Conservation (phyloP, 805 yeast species). For the Hanseniaspora mollemarum region DNA sequence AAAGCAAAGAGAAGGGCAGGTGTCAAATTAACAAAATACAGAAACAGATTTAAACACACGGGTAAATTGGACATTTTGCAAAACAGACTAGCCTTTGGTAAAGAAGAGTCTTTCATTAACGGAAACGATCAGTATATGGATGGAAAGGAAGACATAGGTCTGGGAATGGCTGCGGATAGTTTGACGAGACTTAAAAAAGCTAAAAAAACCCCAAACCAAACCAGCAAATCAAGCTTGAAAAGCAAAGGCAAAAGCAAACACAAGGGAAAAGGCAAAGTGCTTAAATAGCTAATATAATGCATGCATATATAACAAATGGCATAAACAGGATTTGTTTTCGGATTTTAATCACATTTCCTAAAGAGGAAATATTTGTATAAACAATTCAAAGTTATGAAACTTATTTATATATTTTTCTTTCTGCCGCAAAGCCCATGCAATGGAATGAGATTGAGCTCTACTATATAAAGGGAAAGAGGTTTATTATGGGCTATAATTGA, state of each 20-base stretch:
- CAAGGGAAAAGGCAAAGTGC: background rate
- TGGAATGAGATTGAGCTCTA: too few relatives aligned
- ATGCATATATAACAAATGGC: background rate
- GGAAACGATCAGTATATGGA: slow-evolving; percentile 45
- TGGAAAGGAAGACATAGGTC: slow-evolving; percentile 55
- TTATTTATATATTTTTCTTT: too few relatives aligned
- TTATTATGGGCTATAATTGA: background rate
- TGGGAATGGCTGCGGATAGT: slow-evolving; percentile 48
- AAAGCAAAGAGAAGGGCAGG: slow-evolving; percentile 84
- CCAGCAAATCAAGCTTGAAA: background rate
- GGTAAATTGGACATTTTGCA: slow-evolving; percentile 75
- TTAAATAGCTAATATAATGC: background rate
- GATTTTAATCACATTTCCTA: slow-evolving; percentile 1
- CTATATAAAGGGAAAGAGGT: too few relatives aligned
- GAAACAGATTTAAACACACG: slow-evolving; percentile 59
- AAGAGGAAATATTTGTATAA: slow-evolving; percentile 6
- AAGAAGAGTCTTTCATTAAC: slow-evolving; percentile 48
- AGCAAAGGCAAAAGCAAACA: background rate
- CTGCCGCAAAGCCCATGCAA: background rate
- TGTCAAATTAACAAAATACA: slow-evolving; percentile 60
- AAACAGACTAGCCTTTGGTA: slow-evolving; percentile 74
- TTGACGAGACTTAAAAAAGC: background rate
- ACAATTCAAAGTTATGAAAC: too few relatives aligned
- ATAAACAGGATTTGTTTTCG: too few relatives aligned
- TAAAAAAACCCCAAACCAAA: background rate